Base-by-base conservation (phyloP, 176 grass and related monocot genomes). In the Oryza meyeriana region DNA sequence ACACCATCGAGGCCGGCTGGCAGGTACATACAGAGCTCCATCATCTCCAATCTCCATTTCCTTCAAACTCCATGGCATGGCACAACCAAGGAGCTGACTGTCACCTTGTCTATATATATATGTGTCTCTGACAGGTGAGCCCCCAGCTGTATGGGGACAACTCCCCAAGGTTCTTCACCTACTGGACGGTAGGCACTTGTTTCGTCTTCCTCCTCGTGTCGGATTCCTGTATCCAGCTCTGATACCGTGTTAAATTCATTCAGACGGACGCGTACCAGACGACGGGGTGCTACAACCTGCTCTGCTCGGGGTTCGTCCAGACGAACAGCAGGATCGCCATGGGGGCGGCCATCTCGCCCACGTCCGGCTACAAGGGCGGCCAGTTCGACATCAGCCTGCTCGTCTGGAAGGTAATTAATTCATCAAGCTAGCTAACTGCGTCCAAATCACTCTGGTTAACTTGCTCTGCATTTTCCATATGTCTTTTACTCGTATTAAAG, bases 1-100 rank as follows among this genome's bases (percentile, higher is more conserved):
- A 97, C 86, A 97, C 92, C 77, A 97, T 97, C 84, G 95, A 97
- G 89, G 90, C 90, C 0, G 95, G 95, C 44, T 97, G 95, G 95
- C 95, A 95, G 85, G 92, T 92, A 25, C 16, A 4, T 6, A 22
- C n/a, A n/a, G n/a, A n/a, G n/a, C n/a, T 64, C 9, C 7, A 4
- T 13, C 10, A 17, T 25, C 13, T 59, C 26, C 47, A 3, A 3
- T 62, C n/a, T 6, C 12, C 42, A 14, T 42, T 22, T 24, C 36
- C 16, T 17, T 48, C 45, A 4, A 16, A 4, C 4, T 48, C 4
- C 45, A 48, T 48, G 4, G n/a, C n/a, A n/a, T n/a, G n/a, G n/a
- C 12, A 47, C 44, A 14, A 48, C 2, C 0, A 16, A 48, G 16
- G 0, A 17, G 45, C 45, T 1, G n/a, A n/a, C n/a, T n/a, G n/a